Base-by-base conservation (phyloP, 257 asterid species). In the Fraxinus anomala region DNA sequence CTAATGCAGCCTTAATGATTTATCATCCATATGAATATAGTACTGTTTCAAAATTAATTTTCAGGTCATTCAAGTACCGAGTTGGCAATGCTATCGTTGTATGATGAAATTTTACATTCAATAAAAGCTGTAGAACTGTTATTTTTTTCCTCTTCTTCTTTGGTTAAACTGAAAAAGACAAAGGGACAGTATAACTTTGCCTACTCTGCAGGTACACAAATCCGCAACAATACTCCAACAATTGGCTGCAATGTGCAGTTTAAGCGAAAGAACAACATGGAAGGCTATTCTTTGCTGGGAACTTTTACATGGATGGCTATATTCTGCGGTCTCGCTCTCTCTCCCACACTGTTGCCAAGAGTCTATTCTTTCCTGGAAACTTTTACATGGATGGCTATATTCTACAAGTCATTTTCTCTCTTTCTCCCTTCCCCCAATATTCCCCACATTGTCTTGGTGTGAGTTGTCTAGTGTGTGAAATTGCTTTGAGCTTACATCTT, bases 241-340 rank as follows among this genome's bases (percentile, higher is more conserved):
- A 77, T 81, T 92, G 85, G 97, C 92, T 74, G 93, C 95, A 79
- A 77, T 90, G 68, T 93, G 98, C 90, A 87, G 87, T 83, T 80
- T 93, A 85, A 87, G 96, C 80, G 98, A 88, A 81, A 82, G 90
- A 82, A 85, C 87, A 80, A 66, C 81, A 70, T 82, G 89, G 89
- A 90, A 88, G 73, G 84, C 83, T 83, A 73, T 83, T 77, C 83
- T 93, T 78, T 79, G 94, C 89, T 89, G 95, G 95, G 91, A 92
- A 74, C 83, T 80, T 37, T 80, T 93, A 51, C 92, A 86, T 37
- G 83, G 92, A 83, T 93, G 98, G 98, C 88, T 93, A 66, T 82
- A 80, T 79, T 80, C 87, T 42, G 94, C 96, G 47, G 97, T 93
- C 72, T 87, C 97, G 86, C 74, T 79, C 84, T 73, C 83, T 79